Evolutionary conservation across 805 yeast species (phyloP), one percentile per base, ranked within the genome.

Genomic region (Maudiozyma serrabonitensis): DNA sequence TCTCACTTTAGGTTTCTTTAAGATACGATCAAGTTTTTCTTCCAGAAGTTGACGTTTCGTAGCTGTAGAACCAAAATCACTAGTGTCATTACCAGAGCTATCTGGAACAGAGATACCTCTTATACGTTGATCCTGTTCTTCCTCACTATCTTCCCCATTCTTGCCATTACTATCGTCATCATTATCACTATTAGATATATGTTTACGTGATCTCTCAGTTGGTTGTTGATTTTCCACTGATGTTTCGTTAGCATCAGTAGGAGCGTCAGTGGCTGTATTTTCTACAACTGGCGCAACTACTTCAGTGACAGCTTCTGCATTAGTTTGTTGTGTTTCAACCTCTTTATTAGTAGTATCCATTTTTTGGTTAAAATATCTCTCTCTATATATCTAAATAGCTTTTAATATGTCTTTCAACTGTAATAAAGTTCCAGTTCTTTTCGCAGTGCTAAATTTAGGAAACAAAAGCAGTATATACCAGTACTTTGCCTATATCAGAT

Each of bases 1-100:
- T 51, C 83, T 75, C 54, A 76, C 75, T 18, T 76, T 75, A 19
- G 83, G 76, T 53, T 74, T 72, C 65, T 86, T 87, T 53, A 91
- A 68, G 1, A 95, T 83, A 41, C 81, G 79, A 55, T 84, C 93
- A 70, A 93, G 77, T 57, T 75, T 79, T 51, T 81, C 91, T 67
- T 93, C 98, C 54, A 93, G 75, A 54, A 79, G 81, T 54, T 88
- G 77, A 61, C 95, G 81, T 62, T 76, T 81, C 50, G 82, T 72
- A 5, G 54, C 59, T 9, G 52, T 56, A 21, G 51, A 55, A 3
- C 41, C 50, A 32, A 26, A 43, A 7, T 50, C 47, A 45, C 53
- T 16, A 32, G 47, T 9, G 34, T 46, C 47, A 21, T 49, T 46
- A 31, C 43, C 46, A 6, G 50, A 26, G 28, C 38, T 37, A 31